These are phyloP conservation scores for Tritrichomonas foetus DNA, from an alignment of 208 protist genomes.

Conservation along the genomic window DNA sequence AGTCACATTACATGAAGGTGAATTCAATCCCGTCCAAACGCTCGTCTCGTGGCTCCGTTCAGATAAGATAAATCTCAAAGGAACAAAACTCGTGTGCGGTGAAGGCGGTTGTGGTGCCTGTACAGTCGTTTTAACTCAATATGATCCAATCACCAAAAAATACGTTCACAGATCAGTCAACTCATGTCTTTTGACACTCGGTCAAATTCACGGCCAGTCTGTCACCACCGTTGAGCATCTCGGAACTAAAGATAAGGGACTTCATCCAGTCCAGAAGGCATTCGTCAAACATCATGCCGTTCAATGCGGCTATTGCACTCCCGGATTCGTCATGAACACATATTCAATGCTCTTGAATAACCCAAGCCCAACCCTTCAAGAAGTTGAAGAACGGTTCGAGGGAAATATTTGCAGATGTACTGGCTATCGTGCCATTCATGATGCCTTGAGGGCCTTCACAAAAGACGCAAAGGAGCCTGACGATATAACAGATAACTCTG, in stretches of 20 bases:
- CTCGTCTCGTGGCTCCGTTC: background rate
- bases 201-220: conserved; percentile 26
- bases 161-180: conserved; percentile 44
- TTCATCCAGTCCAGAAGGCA: conserved; percentile 49
- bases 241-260: conserved; percentile 11
- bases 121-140: conserved; percentile 44
- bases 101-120: conserved; percentile 29
- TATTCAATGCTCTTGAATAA: conserved; percentile 47
- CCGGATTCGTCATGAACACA: conserved; percentile 53
- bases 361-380: conserved; percentile 43
- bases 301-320: conserved; percentile 56
- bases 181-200: conserved; percentile 51
- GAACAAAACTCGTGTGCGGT: background rate
- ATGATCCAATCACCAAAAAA: background rate
- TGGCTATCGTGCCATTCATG: conserved; percentile 52
- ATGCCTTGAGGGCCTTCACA: background rate
- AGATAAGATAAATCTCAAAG: background rate
- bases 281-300: conserved; percentile 47
- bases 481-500: background rate
- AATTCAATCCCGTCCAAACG: background rate
- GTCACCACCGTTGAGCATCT: conserved; percentile 54
- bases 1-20: background rate
- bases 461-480: background rate
- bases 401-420: conserved; percentile 58
- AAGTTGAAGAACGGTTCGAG: conserved; percentile 51